Evolutionary conservation across 257 asterid species (phyloP).

Genomic region (Penstemon davidsonii): DNA sequence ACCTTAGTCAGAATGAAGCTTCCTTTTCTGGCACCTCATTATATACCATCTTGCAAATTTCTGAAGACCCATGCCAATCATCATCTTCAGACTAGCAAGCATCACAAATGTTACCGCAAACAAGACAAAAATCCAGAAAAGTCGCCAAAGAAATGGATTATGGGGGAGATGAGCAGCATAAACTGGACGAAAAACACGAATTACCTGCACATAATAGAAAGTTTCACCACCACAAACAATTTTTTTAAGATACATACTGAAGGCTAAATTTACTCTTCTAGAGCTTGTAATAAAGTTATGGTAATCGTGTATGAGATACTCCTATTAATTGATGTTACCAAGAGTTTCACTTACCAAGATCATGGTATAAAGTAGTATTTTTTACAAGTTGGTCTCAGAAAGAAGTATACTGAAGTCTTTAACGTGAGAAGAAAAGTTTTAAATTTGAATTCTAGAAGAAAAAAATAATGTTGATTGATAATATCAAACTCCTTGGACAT

Average conservation of each 20-base stretch:
- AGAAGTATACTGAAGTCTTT: too few relatives aligned
- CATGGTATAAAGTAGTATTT: too few relatives aligned
- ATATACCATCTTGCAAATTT: conserved; percentile 85
- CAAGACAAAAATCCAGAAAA: conserved; percentile 69
- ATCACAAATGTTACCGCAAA: conserved; percentile 70
- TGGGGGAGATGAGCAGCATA: conserved; percentile 85
- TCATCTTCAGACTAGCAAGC: conserved; percentile 85
- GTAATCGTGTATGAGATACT: not conserved
- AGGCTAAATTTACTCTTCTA: not conserved
- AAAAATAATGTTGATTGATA: too few relatives aligned
- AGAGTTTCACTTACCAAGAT: too few relatives aligned
- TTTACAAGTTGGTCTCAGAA: too few relatives aligned
- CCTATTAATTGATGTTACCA: too few relatives aligned
- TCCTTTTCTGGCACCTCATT: conserved; percentile 69
- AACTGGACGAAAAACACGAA: conserved; percentile 83
- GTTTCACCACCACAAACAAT: not conserved
- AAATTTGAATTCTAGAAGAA: too few relatives aligned
- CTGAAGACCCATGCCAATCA: conserved; percentile 84
- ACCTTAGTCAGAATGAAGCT: conserved; percentile 72
- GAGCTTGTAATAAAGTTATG: conserved; percentile 1
- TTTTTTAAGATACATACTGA: not conserved
- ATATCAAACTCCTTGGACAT: too few relatives aligned
- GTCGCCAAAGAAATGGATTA: conserved; percentile 72
- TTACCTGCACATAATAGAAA: conserved; percentile 48
- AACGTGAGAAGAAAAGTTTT: too few relatives aligned